phyloP scores from a whole-genome alignment of 2,329 filamentous ascomycete genomes.

The Venturia oleaginea region DNA sequence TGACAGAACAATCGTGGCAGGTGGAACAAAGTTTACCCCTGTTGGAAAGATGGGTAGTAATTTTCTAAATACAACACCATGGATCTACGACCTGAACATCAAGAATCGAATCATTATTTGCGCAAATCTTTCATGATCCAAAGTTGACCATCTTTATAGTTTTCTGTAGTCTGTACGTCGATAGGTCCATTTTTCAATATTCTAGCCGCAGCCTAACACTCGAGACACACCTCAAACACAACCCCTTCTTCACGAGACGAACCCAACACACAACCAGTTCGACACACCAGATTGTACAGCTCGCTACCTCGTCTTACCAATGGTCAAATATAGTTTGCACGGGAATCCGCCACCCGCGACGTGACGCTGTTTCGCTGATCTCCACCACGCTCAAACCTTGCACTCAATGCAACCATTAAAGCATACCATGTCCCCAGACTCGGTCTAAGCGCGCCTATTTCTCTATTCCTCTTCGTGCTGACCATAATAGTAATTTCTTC shows the following conservation, averaged over 20 bases:
- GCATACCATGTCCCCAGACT: background rate
- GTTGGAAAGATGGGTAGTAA: background rate
- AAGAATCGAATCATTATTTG: background rate
- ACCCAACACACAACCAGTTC: conserved; percentile 4
- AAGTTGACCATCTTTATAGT: background rate
- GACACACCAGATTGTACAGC: background rate
- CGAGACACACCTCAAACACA: background rate
- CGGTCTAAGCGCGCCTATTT: background rate
- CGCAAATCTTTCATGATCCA: background rate
- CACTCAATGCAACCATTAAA: conserved; percentile 7
- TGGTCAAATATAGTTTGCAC: background rate
- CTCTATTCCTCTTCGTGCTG: background rate
- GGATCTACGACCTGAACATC: background rate
- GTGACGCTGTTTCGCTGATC: conserved; percentile 5
- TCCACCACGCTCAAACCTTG: background rate
- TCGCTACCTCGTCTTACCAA: background rate
- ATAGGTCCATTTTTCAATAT: background rate
- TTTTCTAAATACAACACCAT: background rate
- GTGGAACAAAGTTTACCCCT: background rate
- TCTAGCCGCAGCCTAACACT: background rate
- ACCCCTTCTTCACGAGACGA: conserved; percentile 1
- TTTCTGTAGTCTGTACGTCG: no score
- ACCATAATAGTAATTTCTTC: background rate
- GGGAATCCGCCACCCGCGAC: background rate
- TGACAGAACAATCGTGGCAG: background rate